Evolutionary conservation across 768 basidiomycete species (phyloP), one percentile per base, ranked within the genome.

Genomic region (Omphalotus guepiniiformis): DNA sequence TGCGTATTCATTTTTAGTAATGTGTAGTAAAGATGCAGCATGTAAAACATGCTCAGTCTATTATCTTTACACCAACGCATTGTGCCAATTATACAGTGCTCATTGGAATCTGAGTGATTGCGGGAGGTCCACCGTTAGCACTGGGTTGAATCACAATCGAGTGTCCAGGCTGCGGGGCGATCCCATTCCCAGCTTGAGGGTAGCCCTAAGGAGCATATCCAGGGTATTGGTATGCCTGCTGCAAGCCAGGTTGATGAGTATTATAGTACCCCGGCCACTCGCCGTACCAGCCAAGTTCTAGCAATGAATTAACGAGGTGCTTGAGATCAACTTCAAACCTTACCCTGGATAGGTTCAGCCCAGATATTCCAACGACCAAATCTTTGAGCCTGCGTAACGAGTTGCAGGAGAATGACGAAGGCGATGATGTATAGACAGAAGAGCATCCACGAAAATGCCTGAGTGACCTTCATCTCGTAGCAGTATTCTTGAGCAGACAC

Each of bases 381-480:
- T 43, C 66, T 63, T 53, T 80, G 74, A 22, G 82, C 78, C 53
- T 70, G 74, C 34, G 65, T 69, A 13, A 82, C 75, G 32, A 89
- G 77, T 28, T 71, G 52, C 53, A 85, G 53, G 26, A 88, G 66
- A 51, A 86, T 70, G 48, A 73, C 49, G 56, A 87, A 68, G 49
- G 79, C 82, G 49, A 75, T 55, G 1, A 59, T 46, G 47, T 76
- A 71, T 39, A 74, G 55, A 48, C 71, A 70, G 57, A 89, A 90
- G 42, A 79, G 64, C 58, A 78, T 71, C 88, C 88, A 90, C 0
- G 88, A 88, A 60, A 90, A 78, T 2, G 84, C 86, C 54, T 88
- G 78, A 27, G 88, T 72, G 38, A 82, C 81, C 63, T 85, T 87
- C 83, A 89, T 85, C 58, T 88, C 78, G 61, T 86, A 84, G 61